Evolutionary conservation across 192 early-diverging fungal species (phyloP), one percentile per base, ranked within the genome.

Genomic region (Allomyces arbusculus): DNA sequence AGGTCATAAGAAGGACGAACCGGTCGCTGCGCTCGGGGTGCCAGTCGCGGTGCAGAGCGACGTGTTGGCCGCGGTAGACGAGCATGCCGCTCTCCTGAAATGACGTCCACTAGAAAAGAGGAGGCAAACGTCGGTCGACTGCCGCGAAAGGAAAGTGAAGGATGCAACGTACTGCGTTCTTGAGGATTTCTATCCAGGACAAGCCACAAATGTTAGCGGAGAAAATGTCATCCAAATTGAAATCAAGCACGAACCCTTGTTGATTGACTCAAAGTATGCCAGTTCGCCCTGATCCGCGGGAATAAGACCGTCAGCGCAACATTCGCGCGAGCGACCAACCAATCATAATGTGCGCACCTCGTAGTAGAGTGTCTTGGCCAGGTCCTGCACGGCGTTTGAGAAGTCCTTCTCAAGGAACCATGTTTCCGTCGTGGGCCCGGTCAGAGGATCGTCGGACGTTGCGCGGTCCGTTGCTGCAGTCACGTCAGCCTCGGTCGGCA

Each of bases 361-460:
- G 70, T 88, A 90, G 72, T 90, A 91, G 16, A 91, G 71, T 0
- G 90, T 89, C 74, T 88, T 87, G 33, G 88, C 90, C 70, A 91
- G 77, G 44, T 83, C 72, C 73, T 91, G 90, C 25, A 80, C 73
- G 55, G 83, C 76, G 28, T 84, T 80, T 65, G 82, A 79, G 68
- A 87, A 87, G 24, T 82, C 71, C n/a, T 79, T 74, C 67, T 86
- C 83, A 62, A 87, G 84, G 10, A 91, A 72, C 89, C 88, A 90
- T 23, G 72, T 65, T 22, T 65, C 72, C 44, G 25, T 67, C 62
- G 4, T 67, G 66, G 40, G 33, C 64, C 16, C 50, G 16, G 20
- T n/a, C 20, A n/a, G 3, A 1, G 65, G 43, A 10, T 50, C 45
- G 16, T 3, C 12, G 16, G 4, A 16, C 33, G 33, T 40, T 40